Evolutionary conservation across 2,329 filamentous ascomycete species (phyloP).

Genomic region (Exophiala spinifera): DNA sequence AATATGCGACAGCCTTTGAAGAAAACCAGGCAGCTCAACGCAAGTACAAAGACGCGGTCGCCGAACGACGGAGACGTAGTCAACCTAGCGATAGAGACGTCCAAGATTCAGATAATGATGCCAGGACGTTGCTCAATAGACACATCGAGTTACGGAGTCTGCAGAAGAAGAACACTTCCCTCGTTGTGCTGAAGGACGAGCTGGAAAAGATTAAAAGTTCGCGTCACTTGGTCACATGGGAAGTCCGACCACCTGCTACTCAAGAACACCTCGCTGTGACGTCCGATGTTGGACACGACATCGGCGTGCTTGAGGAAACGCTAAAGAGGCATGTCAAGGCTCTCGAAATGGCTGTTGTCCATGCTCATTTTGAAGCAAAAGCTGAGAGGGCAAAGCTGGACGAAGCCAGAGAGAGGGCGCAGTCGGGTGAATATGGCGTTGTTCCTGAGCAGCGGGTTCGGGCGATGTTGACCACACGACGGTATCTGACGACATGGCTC

Average conservation of each 20-base stretch:
- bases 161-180: conserved; percentile 7
- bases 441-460: background rate
- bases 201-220: conserved; percentile 4
- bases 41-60: background rate
- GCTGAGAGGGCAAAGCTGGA: conserved; percentile 9
- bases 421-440: background rate
- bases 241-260: background rate
- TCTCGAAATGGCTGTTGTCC: conserved; percentile 26
- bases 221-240: background rate
- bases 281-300: background rate
- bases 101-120: background rate
- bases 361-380: conserved; percentile 19
- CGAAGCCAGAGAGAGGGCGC: background rate
- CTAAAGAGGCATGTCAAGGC: conserved; percentile 7
- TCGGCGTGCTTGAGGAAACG: background rate
- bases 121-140: conserved; percentile 1
- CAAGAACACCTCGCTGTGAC: background rate
- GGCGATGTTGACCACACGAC: conserved; percentile 16
- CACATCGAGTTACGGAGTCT: conserved; percentile 12
- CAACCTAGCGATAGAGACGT: background rate
- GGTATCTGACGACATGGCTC: conserved; percentile 24
- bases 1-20: conserved; percentile 16
- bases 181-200: conserved; percentile 12
- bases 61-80: background rate
- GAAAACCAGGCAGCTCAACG: conserved; percentile 13